Evolutionary conservation across 2,329 filamentous ascomycete genomes (phyloP).

Genomic region (Aspergillus nomiae): DNA sequence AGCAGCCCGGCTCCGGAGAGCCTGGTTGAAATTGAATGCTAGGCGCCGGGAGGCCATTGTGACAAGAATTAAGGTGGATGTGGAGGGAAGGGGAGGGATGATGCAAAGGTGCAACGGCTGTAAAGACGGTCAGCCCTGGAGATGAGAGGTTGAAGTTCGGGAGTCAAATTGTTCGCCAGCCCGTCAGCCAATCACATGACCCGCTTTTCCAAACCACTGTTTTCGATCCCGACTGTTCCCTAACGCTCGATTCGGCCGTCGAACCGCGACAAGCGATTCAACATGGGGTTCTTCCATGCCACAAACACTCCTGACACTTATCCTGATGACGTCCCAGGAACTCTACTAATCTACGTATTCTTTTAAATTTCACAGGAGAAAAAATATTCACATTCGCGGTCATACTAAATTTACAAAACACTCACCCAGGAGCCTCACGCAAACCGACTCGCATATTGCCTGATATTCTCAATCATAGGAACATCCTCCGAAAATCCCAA

Average conservation of each 20-base stretch:
- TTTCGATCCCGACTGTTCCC: conserved; percentile 38
- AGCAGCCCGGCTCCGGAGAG: conserved; percentile 83
- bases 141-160: conserved; percentile 45
- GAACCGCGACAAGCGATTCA: neutral
- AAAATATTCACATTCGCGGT: neutral
- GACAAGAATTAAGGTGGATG: conserved; percentile 35
- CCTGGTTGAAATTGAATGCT: conserved; percentile 89
- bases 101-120: conserved; percentile 35
- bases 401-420: neutral
- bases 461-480: conserved; percentile 43
- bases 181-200: conserved; percentile 48
- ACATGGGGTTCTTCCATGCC: neutral
- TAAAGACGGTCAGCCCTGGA: conserved; percentile 32
- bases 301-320: neutral
- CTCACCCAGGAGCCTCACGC: conserved; percentile 17
- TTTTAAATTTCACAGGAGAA: neutral
- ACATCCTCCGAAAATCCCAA: conserved; percentile 50
- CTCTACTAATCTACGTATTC: neutral
- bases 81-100: conserved; percentile 49
- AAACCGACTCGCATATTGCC: conserved; percentile 39
- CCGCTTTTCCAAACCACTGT: conserved; percentile 41
- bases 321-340: neutral
- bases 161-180: conserved; percentile 49
- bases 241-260: conserved; percentile 7
- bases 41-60: conserved; percentile 95